A percentile compares a stretch with the other conserved stretches of the same genome.
Evolutionary conservation across 257 asterid species (phyloP).

Genomic region (Nicotiana noctiflora): DNA sequence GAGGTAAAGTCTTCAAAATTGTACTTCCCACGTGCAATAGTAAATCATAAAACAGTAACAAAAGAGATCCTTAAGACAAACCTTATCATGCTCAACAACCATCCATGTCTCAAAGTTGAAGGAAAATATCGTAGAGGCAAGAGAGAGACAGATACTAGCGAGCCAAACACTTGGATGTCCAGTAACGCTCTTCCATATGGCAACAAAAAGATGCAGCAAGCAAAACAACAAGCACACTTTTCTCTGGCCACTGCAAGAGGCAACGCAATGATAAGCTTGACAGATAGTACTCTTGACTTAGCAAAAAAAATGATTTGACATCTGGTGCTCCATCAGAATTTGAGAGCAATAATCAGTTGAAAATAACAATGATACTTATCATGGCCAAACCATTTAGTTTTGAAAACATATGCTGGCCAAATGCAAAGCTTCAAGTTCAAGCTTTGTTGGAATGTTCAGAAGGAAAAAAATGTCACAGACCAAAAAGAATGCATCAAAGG

Average conservation of each 20-base stretch:
- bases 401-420: background rate
- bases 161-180: slow-evolving; percentile 53
- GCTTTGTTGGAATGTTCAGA: background rate
- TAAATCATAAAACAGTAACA: background rate
- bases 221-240: slow-evolving; percentile 61
- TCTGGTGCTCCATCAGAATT: too few relatives aligned
- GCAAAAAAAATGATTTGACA: background rate
- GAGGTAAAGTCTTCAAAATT: background rate
- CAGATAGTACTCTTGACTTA: background rate
- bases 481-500: background rate
- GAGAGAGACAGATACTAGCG: slow-evolving; percentile 53
- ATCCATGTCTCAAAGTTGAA: slow-evolving; percentile 86
- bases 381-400: background rate
- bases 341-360: background rate
- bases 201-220: slow-evolving; percentile 54
- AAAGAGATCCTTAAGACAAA: slow-evolving; percentile 17
- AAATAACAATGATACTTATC: background rate
- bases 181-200: slow-evolving; percentile 44
- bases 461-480: background rate
- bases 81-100: slow-evolving; percentile 86
- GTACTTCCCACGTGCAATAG: background rate
- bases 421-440: background rate
- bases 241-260: slow-evolving; percentile 69
- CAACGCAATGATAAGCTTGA: background rate
- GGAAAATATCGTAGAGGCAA: slow-evolving; percentile 69